Percentiles rank a stretch among this genome's conserved stretches.
Evolutionary conservation across 23 red algal species (phyloP).

Genomic region (Gracilaria gracilis): DNA sequence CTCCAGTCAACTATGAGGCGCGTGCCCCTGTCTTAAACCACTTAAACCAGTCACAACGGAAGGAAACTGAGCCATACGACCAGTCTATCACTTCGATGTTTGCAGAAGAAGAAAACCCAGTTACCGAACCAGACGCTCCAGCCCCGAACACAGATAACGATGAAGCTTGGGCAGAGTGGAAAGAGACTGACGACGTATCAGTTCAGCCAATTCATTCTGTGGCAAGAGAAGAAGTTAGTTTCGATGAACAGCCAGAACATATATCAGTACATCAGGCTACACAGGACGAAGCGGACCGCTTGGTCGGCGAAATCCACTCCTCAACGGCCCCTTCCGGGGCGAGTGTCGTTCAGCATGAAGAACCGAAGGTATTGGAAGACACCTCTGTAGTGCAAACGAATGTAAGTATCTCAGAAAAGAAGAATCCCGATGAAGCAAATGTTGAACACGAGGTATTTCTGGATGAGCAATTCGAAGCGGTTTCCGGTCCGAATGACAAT

Average conservation of each 20-base stretch:
- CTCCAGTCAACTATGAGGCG: background rate
- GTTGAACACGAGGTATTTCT: too few species aligned
- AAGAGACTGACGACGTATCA: background rate
- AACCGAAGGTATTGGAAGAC: too few species aligned
- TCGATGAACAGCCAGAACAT: background rate
- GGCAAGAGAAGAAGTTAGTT: background rate
- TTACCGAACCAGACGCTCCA: background rate
- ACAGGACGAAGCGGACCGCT: too few species aligned
- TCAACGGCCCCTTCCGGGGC: too few species aligned
- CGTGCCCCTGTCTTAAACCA: background rate
- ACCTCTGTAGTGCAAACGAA: too few species aligned
- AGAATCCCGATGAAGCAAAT: too few species aligned
- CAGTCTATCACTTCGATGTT: background rate
- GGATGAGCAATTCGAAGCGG: background rate
- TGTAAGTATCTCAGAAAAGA: too few species aligned
- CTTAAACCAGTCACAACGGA: background rate
- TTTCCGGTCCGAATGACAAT: background rate
- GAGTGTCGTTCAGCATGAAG: too few species aligned
- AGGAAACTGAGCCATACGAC: background rate
- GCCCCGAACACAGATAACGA: background rate
- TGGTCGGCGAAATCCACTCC: too few species aligned
- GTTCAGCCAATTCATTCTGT: background rate
- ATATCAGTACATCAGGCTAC: too few species aligned
- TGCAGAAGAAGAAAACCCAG: background rate
- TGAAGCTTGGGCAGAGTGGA: background rate